Evolutionary conservation across 2,329 filamentous ascomycete species (phyloP), one percentile per base, ranked within the genome.

Genomic region (Paraphoma sp.): DNA sequence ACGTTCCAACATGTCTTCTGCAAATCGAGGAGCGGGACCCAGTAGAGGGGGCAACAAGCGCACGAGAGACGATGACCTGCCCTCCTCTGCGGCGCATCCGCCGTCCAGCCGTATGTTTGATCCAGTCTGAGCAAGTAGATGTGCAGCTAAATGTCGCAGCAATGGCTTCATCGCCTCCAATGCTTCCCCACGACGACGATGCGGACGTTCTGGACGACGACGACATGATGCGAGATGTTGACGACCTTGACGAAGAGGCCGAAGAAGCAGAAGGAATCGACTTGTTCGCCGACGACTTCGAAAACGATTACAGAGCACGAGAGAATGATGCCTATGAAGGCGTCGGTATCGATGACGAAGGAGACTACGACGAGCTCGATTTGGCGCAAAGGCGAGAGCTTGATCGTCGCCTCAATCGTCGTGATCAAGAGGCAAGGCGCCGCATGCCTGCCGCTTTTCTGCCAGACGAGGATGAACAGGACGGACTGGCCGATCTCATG

Each of bases 391-490:
- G 91, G 70, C 84, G 91, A 66, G 84, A 85, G 54, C 85, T 95
- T 18, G 91, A 95, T 70, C 86, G 86, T 29, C 87, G 88, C 60
- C 81, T 96, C 59, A 88, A 89, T 76, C 86, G 87, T 59, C 85
- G 91, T 76, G 91, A 95, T 74, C 83, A 86, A 54, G 89, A 92
- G 67, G 89, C 53, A 80, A 87, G 69, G 62, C 85, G 88, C 64
- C 81, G 86, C 46, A 87, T 91, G 70, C 90, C 90, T 2, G 85
- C 85, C 29, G 91, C 89, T 6, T 94, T 92, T 69, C 80, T 94
- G 40, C 87, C 87, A 6, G 89, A 90, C 31, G 94, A 97, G 31
- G 92, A 94, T 58, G 92, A 95, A 3, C 92, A 94, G 8, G 93
- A 95, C 63, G 90, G 87, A 48, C 87, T 95, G 54, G 83, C 93